A percentile compares a stretch with the other conserved stretches of the same genome.
phyloP scores from a whole-genome alignment of 805 yeast species.

The Cyberlindnera americana region DNA sequence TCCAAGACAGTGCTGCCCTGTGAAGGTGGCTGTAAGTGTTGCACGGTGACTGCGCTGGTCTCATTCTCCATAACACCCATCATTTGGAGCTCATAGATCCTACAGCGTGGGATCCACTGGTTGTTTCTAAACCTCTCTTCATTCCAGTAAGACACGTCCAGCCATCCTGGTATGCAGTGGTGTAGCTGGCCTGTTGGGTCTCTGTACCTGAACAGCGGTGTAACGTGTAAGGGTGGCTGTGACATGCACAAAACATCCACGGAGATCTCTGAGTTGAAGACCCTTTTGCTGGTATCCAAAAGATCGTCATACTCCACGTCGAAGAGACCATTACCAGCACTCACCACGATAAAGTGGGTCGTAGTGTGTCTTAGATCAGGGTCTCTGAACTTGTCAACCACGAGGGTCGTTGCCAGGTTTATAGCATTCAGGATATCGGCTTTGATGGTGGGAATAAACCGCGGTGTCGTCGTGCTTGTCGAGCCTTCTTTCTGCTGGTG shows the following conservation, averaged over 20 bases:
- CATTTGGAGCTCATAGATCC: conserved; percentile 94
- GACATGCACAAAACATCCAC: conserved; percentile 86
- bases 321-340: conserved; percentile 91
- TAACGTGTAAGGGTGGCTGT: conserved; percentile 87
- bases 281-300: conserved; percentile 67
- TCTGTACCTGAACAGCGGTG: conserved; percentile 78
- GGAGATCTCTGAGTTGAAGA: conserved; percentile 77
- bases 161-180: conserved; percentile 91
- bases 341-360: conserved; percentile 81
- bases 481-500: conserved; percentile 36
- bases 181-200: conserved; percentile 47
- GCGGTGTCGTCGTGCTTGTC: conserved; percentile 31
- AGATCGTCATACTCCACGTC: conserved; percentile 85
- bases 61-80: conserved; percentile 97
- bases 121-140: conserved; percentile 41
- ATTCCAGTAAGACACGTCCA: conserved; percentile 89
- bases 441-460: conserved; percentile 79
- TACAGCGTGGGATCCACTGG: conserved; percentile 92
- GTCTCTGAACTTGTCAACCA: conserved; percentile 73
- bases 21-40: conserved; percentile 42
- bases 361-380: conserved; percentile 86
- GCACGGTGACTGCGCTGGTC: conserved; percentile 62
- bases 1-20: conserved; percentile 43
- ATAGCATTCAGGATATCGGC: conserved; percentile 88
- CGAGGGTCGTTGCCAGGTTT: conserved; percentile 74